A percentile compares a stretch with the other conserved stretches of the same genome.
These are phyloP conservation scores for Panicum hallii DNA, from an alignment of 202 grass and related monocot genomes.

Conservation along the genomic window DNA sequence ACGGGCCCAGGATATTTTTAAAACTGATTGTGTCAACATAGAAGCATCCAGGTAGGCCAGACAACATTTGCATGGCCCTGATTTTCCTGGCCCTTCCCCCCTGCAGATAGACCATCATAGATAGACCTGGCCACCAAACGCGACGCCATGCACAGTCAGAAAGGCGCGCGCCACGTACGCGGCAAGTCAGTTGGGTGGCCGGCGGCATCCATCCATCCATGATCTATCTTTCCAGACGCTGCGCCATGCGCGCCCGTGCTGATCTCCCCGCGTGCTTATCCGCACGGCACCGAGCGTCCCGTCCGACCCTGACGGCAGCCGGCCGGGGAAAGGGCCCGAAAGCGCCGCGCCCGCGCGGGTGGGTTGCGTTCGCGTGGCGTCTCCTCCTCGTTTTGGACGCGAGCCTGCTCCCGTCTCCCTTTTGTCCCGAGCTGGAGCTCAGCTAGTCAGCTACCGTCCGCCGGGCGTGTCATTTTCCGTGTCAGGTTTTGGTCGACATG, in stretches of 20 bases:
- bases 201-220: neutral
- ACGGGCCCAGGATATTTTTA: neutral
- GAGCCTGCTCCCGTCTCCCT: neutral
- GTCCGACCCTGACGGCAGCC: neutral
- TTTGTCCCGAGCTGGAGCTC: neutral
- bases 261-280: constrained; percentile 45
- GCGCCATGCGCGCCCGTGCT: neutral
- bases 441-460: neutral
- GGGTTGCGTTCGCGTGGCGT: neutral
- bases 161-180: neutral
- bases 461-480: neutral
- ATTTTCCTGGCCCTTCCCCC: neutral
- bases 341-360: neutral
- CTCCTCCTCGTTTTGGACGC: constrained; percentile 31
- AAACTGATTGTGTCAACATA: neutral
- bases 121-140: neutral
- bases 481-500: neutral
- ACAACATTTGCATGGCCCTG: neutral
- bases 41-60: neutral
- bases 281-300: neutral
- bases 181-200: neutral
- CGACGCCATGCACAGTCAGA: neutral
- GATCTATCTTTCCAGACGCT: neutral
- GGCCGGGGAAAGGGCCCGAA: neutral
- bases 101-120: neutral